These are phyloP conservation scores for Neoscytalidium dimidiatum DNA, from an alignment of 2,329 filamentous ascomycete species.

Conservation along the genomic window DNA sequence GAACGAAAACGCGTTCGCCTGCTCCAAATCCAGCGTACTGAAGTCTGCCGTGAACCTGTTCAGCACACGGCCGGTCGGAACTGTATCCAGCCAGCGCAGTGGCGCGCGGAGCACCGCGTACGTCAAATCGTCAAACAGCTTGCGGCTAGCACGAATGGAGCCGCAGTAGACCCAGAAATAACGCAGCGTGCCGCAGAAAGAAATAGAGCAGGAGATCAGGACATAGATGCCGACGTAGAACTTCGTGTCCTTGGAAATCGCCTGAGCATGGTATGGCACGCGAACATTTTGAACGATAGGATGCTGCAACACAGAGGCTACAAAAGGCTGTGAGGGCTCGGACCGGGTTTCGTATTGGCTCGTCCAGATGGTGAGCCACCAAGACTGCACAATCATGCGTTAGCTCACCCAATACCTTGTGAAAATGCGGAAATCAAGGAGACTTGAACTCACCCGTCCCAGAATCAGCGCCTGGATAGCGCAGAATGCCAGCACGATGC, in stretches of 20 bases:
- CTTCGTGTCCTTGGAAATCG: slow-evolving; percentile 17
- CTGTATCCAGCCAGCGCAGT: slow-evolving; percentile 66
- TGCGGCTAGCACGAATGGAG: slow-evolving; percentile 68
- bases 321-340: background rate
- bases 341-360: slow-evolving; percentile 20
- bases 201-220: slow-evolving; percentile 58
- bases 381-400: slow-evolving; percentile 40
- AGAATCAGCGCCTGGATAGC: slow-evolving; percentile 57
- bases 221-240: slow-evolving; percentile 73
- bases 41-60: slow-evolving; percentile 82
- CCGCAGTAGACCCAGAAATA: slow-evolving; percentile 66
- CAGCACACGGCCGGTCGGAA: slow-evolving; percentile 73
- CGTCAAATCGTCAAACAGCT: slow-evolving; percentile 67
- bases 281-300: slow-evolving; percentile 7
- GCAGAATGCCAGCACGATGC: slow-evolving; percentile 56
- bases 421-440: too few relatives aligned
- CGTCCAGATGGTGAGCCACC: slow-evolving; percentile 65
- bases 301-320: background rate
- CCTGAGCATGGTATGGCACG: slow-evolving; percentile 1
- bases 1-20: slow-evolving; percentile 13
- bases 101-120: slow-evolving; percentile 70
- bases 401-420: background rate
- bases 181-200: slow-evolving; percentile 61
- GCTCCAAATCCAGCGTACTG: slow-evolving; percentile 61
- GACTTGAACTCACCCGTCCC: slow-evolving; percentile 30